phyloP scores from a whole-genome alignment of 257 asterid genomes.

The Scutellaria galericulata region DNA sequence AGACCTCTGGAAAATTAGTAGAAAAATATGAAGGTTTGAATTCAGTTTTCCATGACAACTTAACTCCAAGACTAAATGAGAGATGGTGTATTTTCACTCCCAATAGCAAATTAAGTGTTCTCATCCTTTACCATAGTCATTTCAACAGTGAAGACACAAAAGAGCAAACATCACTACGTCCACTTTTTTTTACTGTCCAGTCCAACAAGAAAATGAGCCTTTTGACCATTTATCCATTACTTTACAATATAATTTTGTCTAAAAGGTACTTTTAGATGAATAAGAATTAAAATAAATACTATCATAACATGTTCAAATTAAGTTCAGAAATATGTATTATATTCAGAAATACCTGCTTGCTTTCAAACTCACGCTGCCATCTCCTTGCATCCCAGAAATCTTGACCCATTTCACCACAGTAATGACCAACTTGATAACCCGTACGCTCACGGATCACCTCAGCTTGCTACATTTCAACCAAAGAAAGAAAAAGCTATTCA shows the following conservation, averaged over 20 bases:
- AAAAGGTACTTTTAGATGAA: conserved; percentile 6
- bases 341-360: conserved; percentile 75
- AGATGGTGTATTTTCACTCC: neutral
- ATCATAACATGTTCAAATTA: conserved; percentile 18
- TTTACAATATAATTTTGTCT: conserved; percentile 21
- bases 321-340: conserved; percentile 19
- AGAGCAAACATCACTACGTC: neutral
- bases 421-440: conserved; percentile 94
- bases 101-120: neutral
- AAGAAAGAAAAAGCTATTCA: conserved; percentile 17
- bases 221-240: neutral
- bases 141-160: conserved; percentile 6
- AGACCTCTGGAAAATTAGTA: conserved; percentile 1
- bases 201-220: conserved; percentile 24
- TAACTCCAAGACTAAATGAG: conserved; percentile 3
- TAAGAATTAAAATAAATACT: conserved; percentile 19
- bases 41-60: conserved; percentile 9
- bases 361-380: conserved; percentile 96
- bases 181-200: neutral
- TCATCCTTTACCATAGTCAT: neutral
- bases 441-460: conserved; percentile 95
- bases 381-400: conserved; percentile 99
- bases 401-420: conserved; percentile 99
- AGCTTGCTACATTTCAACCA: conserved; percentile 78
- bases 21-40: neutral